These are phyloP conservation scores for Mollisiaceae sp. DNA, from an alignment of 2,329 filamentous ascomycete species.

Conservation along the genomic window DNA sequence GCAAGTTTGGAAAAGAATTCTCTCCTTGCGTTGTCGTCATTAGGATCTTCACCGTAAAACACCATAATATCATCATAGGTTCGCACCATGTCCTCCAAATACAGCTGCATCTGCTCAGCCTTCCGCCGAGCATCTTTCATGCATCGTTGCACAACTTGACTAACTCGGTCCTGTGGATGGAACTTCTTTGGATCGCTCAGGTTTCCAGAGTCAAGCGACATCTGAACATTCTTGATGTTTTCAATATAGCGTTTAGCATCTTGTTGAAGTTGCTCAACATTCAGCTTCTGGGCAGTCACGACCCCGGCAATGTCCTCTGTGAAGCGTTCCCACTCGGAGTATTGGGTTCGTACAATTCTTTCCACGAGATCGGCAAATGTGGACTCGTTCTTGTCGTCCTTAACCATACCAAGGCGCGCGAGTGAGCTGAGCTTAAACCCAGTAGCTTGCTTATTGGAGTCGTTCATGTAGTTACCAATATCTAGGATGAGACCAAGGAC, in stretches of 20 bases:
- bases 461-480: slow-evolving; percentile 99
- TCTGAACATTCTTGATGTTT: slow-evolving; percentile 93
- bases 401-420: slow-evolving; percentile 92
- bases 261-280: slow-evolving; percentile 85
- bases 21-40: slow-evolving; percentile 88
- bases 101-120: slow-evolving; percentile 93
- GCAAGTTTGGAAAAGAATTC: slow-evolving; percentile 97
- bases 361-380: slow-evolving; percentile 96
- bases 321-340: slow-evolving; percentile 93
- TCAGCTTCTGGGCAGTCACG: slow-evolving; percentile 82
- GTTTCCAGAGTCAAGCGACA: slow-evolving; percentile 89
- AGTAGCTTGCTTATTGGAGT: slow-evolving; percentile 95
- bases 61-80: slow-evolving; percentile 95
- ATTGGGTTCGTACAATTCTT: slow-evolving; percentile 94
- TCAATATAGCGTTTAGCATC: slow-evolving; percentile 93
- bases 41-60: slow-evolving; percentile 93
- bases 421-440: slow-evolving; percentile 98
- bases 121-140: slow-evolving; percentile 98
- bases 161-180: slow-evolving; percentile 94
- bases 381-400: slow-evolving; percentile 98
- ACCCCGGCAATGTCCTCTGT: slow-evolving; percentile 83
- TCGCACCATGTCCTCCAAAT: slow-evolving; percentile 89
- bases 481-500: slow-evolving; percentile 94
- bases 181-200: slow-evolving; percentile 97
- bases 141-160: slow-evolving; percentile 84